Evolutionary conservation across 805 yeast species (phyloP).

Genomic region (Komagataella phaffii): DNA sequence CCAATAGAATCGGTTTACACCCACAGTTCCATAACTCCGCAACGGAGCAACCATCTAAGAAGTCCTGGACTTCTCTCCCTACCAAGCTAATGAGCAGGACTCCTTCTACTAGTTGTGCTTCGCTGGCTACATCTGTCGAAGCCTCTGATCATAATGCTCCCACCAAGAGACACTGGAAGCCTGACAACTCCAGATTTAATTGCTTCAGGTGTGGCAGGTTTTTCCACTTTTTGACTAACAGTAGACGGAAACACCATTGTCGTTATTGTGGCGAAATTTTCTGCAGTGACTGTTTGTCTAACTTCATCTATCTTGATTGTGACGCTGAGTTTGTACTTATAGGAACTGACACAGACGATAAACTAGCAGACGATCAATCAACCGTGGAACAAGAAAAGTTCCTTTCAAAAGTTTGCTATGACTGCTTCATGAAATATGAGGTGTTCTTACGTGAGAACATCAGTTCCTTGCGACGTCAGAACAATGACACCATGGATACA

Average conservation of each 20-base stretch:
- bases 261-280: slow-evolving; percentile 26
- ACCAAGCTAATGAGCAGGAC: neutral
- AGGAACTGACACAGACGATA: slow-evolving; percentile 4
- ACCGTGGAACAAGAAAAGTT: slow-evolving; percentile 10
- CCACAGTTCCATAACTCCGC: neutral
- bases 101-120: neutral
- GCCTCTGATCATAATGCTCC: slow-evolving; percentile 16
- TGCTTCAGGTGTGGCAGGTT: slow-evolving; percentile 58
- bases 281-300: slow-evolving; percentile 22
- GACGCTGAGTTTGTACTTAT: slow-evolving; percentile 21
- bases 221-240: slow-evolving; percentile 66
- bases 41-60: neutral
- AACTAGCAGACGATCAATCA: slow-evolving; percentile 5
- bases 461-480: slow-evolving; percentile 3
- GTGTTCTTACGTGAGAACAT: slow-evolving; percentile 17
- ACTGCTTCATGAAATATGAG: slow-evolving; percentile 20
- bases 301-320: slow-evolving; percentile 19
- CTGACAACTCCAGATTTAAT: slow-evolving; percentile 48
- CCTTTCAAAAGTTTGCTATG: slow-evolving; percentile 19
- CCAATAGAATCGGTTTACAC: neutral
- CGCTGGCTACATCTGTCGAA: neutral
- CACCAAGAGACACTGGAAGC: slow-evolving; percentile 57
- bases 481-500: neutral
- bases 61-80: neutral
- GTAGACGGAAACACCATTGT: slow-evolving; percentile 30